Evolutionary conservation across 768 basidiomycete genomes (phyloP), one percentile per base, ranked within the genome.

Genomic region (Rhodotorula diobovata): DNA sequence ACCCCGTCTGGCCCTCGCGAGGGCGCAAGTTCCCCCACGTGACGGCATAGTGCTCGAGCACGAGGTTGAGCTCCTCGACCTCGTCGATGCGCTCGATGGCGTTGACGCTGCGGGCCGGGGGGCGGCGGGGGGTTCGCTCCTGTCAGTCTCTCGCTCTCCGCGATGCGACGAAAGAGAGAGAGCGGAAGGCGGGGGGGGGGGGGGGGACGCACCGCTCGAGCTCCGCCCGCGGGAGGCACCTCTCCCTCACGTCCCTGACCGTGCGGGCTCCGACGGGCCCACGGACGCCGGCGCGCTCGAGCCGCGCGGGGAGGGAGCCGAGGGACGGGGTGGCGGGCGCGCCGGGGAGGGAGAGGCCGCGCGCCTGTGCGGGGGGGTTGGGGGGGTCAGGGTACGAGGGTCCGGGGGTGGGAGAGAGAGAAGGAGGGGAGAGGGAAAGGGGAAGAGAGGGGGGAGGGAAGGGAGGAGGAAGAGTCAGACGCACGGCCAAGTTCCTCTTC

Each of bases 51-150:
- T 98, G 94, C 4, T 84, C 84, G 41, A 96, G 82, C 2, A 98
- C 90, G 10, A 99, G 85, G 67, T 93, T 89, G 30, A 99, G 84
- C 80, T 98, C 95, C 80, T 99, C 95, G 16, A 93, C 83, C 80
- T 99, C 94, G 78, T 98, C 95, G 10, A 99, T 84, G 80, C 90
- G 84, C 79, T 98, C 95, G 25, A 96, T 83, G 66, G 81, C 83
- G 0, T 89, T 85, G 77, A 94, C 88, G 76, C 93, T 93, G 75
- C 41, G 30, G 25, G 63, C 46, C 34, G 21, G 46, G 10, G 45
- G 20, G 45, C 15, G 21, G 45, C 45, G 45, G 39, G 20, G 45
- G 12, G 45, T 9, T 4, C 15, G 45, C 45, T 18, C 18, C 10
- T 46, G 45, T 46, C 21, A 46, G 39, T 18, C 10, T 46, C 5